A percentile compares a stretch with the other conserved stretches of the same genome.
Evolutionary conservation across 108 stramenopile species (phyloP).

Genomic region (Fistulifera pelliculosa): DNA sequence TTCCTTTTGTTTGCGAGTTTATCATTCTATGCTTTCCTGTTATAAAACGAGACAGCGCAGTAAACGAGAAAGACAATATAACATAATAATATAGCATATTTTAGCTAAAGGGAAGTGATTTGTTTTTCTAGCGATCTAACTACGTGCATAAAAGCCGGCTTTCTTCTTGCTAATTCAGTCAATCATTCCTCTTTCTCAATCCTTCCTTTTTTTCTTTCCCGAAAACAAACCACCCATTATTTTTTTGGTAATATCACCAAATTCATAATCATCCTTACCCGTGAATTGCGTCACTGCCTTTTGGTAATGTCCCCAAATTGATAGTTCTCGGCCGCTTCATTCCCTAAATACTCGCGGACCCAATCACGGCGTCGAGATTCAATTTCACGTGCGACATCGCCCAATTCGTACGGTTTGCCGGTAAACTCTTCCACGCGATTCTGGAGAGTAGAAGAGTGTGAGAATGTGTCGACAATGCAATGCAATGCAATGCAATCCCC

Average conservation of each 20-base stretch:
- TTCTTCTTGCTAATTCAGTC: too few relatives aligned
- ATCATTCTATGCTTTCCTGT: too few relatives aligned
- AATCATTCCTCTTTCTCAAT: too few relatives aligned
- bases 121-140: too few relatives aligned
- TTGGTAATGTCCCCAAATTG: conserved; percentile 62
- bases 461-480: too few relatives aligned
- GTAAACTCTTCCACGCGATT: conserved; percentile 13
- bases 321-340: conserved; percentile 60
- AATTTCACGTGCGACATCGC: conserved; percentile 27
- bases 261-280: conserved; percentile 59
- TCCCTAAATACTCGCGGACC: conserved; percentile 61
- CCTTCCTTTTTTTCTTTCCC: conserved; percentile 8
- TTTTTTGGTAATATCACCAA: conserved; percentile 73
- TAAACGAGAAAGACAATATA: too few relatives aligned
- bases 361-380: conserved; percentile 46
- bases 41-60: too few relatives aligned
- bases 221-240: conserved; percentile 58
- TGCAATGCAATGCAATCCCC: too few relatives aligned
- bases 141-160: too few relatives aligned
- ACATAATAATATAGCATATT: too few relatives aligned
- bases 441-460: neutral
- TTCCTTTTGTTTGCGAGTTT: too few relatives aligned
- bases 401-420: conserved; percentile 16
- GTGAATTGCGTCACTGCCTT: conserved; percentile 49
- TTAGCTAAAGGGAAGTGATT: too few relatives aligned